Evolutionary conservation across 768 basidiomycete genomes (phyloP), one percentile per base, ranked within the genome.

Genomic region (Basidioascus undulatus): DNA sequence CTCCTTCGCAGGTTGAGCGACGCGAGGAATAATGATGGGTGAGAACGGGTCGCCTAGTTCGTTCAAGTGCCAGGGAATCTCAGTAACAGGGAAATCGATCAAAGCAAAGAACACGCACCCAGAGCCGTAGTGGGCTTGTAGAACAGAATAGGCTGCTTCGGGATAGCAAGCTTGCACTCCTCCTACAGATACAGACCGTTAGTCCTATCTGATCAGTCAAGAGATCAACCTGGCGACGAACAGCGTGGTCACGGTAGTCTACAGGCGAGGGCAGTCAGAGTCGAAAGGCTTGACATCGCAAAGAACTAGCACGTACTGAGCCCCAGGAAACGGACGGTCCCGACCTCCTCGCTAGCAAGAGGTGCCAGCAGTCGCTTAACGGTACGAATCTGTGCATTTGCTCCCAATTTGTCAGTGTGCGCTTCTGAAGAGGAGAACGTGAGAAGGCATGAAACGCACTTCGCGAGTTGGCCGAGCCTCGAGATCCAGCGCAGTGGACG

Each of bases 161-260:
- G 24, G 10, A 10, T 6, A 26, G 37, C 21, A 15, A 38, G 26
- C 23, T 38, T 38, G 37, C 25, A 21, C 35, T 36, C 35, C 19
- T 36, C 70, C 75, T 78, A 43, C n/a, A 30, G 8, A 32, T 10
- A 21, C 6, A 25, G 21, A 28, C 9, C 11, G 26, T 12, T 26
- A 35, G 21, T 13, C 9, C 12, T 36, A 26, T 10, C n/a, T n/a
- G 12, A 19, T 43, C 10, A 12, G 19, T 26, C 23, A 21, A n/a
- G 41, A 34, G 16, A 19, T n/a, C 36, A 33, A 11, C 5, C 12
- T 19, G n/a, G 21, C 20, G 30, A 28, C 46, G 27, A 63, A 68
- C 79, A 6, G 80, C 80, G 60, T 82, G 78, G 50, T 81, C 78
- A n/a, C 67, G 66, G 53, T 83, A 83, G 54, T 83, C n/a, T n/a